Base-by-base conservation (phyloP, 495 filamentous ascomycete species). In the Penicillium macrosclerotiorum region DNA sequence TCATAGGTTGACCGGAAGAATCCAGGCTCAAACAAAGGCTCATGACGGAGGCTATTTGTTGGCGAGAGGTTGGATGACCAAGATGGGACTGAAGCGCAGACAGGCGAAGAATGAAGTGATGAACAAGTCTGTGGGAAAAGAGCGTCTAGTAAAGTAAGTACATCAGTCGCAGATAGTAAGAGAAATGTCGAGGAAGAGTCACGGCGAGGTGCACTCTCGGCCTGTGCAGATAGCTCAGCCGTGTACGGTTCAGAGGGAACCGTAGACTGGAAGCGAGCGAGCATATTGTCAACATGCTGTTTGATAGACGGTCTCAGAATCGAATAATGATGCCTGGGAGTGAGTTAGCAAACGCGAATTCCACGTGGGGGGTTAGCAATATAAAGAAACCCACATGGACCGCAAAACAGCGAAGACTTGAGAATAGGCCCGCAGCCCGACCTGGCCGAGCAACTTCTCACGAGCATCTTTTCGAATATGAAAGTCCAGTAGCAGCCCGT, bases 381-480 rank as follows among this genome's bases (percentile, higher is more conserved):
- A 11, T 27, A 4, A 4, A 19, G 2, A 24, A 19, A 65, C 71
- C 22, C 61, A 79, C 76, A 73, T 72, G 29, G 75, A 75, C 17
- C 65, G 68, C 14, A 76, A 54, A 27, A 77, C 59, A 32, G 71
- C 66, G 48, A 67, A 73, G 7, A 91, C 86, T 49, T 83, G 79
- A 59, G 85, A 84, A 45, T 91, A 86, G 40, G 88, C 81, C 26
- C 84, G 81, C 51, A 84, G 76, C 24, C 85, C 88, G 47, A 96
- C 83, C 54, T 88, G 81, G 55, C 87, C 89, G 39, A 98, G 77
- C 42, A 98, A 86, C 62, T 86, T 89, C 55, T 95, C 83, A 38
- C 93, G 80, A 17, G 89, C 90, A 66, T 90, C 88, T 57, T 95
- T 88, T 20, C 83, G 86, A 53, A 98, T 89, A 65, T 95, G 87